Evolutionary conservation across 192 early-diverging fungal genomes (phyloP).

Genomic region (Gryganskiella cystojenkinii): DNA sequence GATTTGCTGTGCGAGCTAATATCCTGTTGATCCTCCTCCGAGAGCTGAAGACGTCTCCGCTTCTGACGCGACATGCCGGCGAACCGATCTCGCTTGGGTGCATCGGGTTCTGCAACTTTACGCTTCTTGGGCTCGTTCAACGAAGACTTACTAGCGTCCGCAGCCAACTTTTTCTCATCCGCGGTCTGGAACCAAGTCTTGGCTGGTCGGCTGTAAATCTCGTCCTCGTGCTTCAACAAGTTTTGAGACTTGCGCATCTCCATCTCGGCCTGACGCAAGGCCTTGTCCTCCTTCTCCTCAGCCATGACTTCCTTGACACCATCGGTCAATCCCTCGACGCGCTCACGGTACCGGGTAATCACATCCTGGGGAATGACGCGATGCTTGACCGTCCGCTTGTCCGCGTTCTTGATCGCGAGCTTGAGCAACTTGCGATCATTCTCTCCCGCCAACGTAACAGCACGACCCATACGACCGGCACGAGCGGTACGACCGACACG

Average conservation of each 20-base stretch:
- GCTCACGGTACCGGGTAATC: slow-evolving; percentile 78
- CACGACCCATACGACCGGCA: slow-evolving; percentile 84
- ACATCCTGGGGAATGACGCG: slow-evolving; percentile 87
- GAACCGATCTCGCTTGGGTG: slow-evolving; percentile 57
- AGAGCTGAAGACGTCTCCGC: slow-evolving; percentile 55
- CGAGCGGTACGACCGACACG: slow-evolving; percentile 96
- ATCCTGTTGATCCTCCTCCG: slow-evolving; percentile 58
- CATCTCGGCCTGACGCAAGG: slow-evolving; percentile 90
- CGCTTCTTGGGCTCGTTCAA: slow-evolving; percentile 48
- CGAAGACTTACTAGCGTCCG: slow-evolving; percentile 46
- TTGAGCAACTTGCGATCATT: slow-evolving; percentile 94
- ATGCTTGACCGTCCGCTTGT: slow-evolving; percentile 83
- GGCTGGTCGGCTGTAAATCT: slow-evolving; percentile 90
- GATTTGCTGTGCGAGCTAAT: slow-evolving; percentile 51
- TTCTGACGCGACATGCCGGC: slow-evolving; percentile 61
- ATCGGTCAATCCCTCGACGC: slow-evolving; percentile 73
- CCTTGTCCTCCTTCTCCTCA: slow-evolving; percentile 85
- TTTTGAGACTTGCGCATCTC: slow-evolving; percentile 88
- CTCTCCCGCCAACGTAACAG: slow-evolving; percentile 93
- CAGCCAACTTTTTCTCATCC: slow-evolving; percentile 76
- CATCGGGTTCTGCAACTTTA: slow-evolving; percentile 44
- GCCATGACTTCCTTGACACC: slow-evolving; percentile 74
- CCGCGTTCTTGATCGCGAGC: slow-evolving; percentile 87
- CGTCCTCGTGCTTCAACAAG: slow-evolving; percentile 81
- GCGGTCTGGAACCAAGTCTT: slow-evolving; percentile 95